Base-by-base conservation (phyloP, 176 grass and related monocot genomes). In the Panicum miliaceum region DNA sequence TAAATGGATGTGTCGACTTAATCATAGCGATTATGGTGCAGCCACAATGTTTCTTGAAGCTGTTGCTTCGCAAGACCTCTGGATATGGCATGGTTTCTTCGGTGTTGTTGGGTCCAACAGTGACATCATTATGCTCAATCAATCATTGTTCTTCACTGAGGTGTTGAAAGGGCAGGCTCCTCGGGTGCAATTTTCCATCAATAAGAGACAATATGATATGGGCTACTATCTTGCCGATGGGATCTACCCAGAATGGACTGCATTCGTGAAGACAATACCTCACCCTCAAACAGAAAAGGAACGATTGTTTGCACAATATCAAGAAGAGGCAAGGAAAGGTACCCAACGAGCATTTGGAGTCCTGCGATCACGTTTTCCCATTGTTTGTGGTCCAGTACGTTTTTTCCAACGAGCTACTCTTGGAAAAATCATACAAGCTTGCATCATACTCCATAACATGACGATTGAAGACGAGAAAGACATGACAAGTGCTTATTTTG, bases 401-500 rank as follows among this genome's bases (percentile, higher is more conserved):
- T 86, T 12, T 15, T 74, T 75, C 29, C 23, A 53, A n/a, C 48
- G 18, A 73, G 37, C 13, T 45, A 57, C 78, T 81, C 85, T 81
- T 20, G 69, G 59, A 29, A 87, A 87, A 81, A 75, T 87, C 37
- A 46, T 81, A 38, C 78, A 87, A 75, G 59, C 61, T 75, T 87
- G 78, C 58, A 41, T 81, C 50, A 87, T 81, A 87, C 85, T 81
- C 11, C 85, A 87, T 57, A 87, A 87, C 22, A 81, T 87, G 78
- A 32, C 78, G 75, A 40, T 87, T 66, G 78, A 87, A 50, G 78
- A 81, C 4, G 69, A 87, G 60, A 72, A 87, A 67, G 78, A 81
- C 42, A 87, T 67, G 69, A 25, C 69, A 20, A 81, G 37, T 37
- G 2, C 48, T 56, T 87, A 25, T 74, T 87, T 81, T 57, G 70